Evolutionary conservation across 2,329 filamentous ascomycete species (phyloP).

Genomic region (Gyromitra esculenta): DNA sequence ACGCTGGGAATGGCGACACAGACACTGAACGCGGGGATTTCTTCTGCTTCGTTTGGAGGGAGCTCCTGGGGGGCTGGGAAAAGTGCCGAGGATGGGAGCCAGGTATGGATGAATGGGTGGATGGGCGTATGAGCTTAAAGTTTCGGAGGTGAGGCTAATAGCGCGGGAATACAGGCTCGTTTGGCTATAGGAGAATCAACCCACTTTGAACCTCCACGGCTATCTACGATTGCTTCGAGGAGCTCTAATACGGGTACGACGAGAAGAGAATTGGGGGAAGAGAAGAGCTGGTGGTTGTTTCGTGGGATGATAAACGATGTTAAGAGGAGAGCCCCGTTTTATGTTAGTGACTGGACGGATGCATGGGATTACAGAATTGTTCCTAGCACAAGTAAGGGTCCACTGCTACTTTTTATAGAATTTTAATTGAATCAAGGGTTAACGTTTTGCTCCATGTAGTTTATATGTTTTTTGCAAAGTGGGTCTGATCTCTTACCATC

Average conservation of each 20-base stretch:
- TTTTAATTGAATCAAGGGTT: not conserved
- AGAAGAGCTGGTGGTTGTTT: slow-evolving; percentile 77
- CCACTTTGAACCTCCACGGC: not conserved
- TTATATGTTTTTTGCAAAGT: slow-evolving; percentile 98
- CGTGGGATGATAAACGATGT: slow-evolving; percentile 83
- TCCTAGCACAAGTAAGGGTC: slow-evolving; percentile 70
- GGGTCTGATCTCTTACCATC: slow-evolving; percentile 58
- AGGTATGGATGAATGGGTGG: slow-evolving; percentile 7
- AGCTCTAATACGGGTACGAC: slow-evolving; percentile 8
- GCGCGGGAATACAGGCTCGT: slow-evolving; percentile 19
- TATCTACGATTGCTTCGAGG: slow-evolving; percentile 27
- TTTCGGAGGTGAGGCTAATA: slow-evolving; percentile 19
- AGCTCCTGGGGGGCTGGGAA: slow-evolving; percentile 29
- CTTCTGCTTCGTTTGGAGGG: slow-evolving; percentile 36
- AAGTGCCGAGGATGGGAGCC: slow-evolving; percentile 8
- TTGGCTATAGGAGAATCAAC: slow-evolving; percentile 13
- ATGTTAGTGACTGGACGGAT: slow-evolving; percentile 83
- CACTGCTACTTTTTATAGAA: slow-evolving; percentile 13
- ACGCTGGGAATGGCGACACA: slow-evolving; percentile 6
- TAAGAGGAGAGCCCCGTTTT: slow-evolving; percentile 77
- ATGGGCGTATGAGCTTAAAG: not conserved
- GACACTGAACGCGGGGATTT: not conserved
- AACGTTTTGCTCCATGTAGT: slow-evolving; percentile 60
- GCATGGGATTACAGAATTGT: slow-evolving; percentile 91
- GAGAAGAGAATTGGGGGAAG: not conserved